These are phyloP conservation scores for Stevia rebaudiana DNA, from an alignment of 140 eudicot species.

Conservation along the genomic window DNA sequence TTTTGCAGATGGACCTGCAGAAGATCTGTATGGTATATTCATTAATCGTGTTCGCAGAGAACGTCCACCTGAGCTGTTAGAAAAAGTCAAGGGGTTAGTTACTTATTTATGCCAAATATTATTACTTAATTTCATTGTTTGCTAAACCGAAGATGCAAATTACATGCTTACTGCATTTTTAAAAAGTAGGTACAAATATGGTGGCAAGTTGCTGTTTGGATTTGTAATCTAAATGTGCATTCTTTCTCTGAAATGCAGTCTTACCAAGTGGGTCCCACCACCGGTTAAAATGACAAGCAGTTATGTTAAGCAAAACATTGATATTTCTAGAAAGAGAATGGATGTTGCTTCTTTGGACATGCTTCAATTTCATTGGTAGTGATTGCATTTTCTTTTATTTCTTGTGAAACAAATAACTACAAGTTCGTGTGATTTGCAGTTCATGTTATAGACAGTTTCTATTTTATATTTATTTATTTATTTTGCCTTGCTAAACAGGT, in stretches of 20 bases:
- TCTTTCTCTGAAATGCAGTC: slow-evolving; percentile 47
- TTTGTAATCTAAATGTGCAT: slow-evolving; percentile 5
- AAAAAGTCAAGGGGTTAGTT: slow-evolving; percentile 87
- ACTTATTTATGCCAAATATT: not conserved
- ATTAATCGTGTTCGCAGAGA: slow-evolving; percentile 94
- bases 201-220: not conserved
- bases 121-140: not conserved
- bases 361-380: slow-evolving; percentile 99
- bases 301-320: slow-evolving; percentile 66
- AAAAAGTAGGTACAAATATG: not conserved
- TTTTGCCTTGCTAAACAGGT: slow-evolving; percentile 49
- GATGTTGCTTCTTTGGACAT: slow-evolving; percentile 94
- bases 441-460: not conserved
- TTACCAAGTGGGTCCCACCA: slow-evolving; percentile 99
- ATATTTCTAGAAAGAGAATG: slow-evolving; percentile 91
- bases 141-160: not conserved
- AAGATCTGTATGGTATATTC: slow-evolving; percentile 91
- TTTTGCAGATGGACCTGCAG: slow-evolving; percentile 95
- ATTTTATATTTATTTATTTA: too few relatives aligned
- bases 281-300: slow-evolving; percentile 96
- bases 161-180: not conserved
- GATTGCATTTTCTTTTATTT: not conserved
- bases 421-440: not conserved
- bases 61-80: slow-evolving; percentile 82
- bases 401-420: not conserved